phyloP scores from a whole-genome alignment of 176 grass and related monocot genomes.

The Panicum miliaceum region DNA sequence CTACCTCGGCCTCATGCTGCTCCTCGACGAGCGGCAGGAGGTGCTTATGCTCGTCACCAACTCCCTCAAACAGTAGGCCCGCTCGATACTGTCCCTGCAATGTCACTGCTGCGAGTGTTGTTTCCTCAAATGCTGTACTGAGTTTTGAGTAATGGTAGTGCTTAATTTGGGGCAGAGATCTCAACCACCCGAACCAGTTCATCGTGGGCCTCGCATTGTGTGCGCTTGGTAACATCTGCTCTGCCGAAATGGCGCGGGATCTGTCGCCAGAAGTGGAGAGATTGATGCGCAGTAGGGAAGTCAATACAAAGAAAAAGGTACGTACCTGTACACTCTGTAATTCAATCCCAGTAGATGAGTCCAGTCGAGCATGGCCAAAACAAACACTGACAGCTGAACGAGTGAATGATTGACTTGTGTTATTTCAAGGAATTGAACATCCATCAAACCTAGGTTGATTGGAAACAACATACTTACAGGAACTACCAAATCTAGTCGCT shows the following conservation, averaged over 20 bases:
- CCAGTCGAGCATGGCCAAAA: neutral
- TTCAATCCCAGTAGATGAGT: neutral
- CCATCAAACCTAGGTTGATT: neutral
- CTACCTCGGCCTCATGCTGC: constrained; percentile 94
- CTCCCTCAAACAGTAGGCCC: constrained; percentile 94
- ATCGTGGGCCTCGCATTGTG: constrained; percentile 93
- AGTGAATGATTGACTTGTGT: neutral
- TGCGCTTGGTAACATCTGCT: constrained; percentile 96
- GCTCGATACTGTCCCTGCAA: neutral
- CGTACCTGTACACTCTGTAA: neutral
- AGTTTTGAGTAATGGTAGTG: constrained; percentile 55
- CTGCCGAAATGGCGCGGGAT: constrained; percentile 96
- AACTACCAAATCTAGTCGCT: neutral
- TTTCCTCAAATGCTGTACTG: constrained; percentile 35
- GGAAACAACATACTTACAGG: neutral
- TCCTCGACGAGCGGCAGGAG: constrained; percentile 98
- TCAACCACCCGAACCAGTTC: constrained; percentile 92
- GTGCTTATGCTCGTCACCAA: constrained; percentile 99
- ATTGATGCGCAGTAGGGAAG: constrained; percentile 74
- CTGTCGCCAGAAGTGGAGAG: constrained; percentile 96
- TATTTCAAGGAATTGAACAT: neutral
- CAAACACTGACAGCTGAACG: neutral
- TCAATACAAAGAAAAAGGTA: constrained; percentile 97
- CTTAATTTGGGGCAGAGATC: constrained; percentile 74
- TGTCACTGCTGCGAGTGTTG: neutral